Percentiles rank a stretch among this genome's conserved stretches.
Conservation (phyloP, 805 yeast species). For the Spathaspora sp. region DNA sequence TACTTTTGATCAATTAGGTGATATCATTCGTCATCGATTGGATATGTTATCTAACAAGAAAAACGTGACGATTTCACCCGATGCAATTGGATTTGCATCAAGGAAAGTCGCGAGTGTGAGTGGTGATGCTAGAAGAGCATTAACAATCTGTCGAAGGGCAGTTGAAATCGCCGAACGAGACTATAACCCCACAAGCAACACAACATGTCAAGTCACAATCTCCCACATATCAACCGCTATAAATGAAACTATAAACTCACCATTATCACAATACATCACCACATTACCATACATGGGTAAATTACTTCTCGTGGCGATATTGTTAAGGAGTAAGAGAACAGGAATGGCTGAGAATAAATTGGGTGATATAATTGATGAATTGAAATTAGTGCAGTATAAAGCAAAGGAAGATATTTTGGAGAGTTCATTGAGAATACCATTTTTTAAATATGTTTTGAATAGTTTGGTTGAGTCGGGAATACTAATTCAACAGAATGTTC, state of each 20-base stretch:
- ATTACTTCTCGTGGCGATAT: conserved; percentile 63
- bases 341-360: conserved; percentile 68
- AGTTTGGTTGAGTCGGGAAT: conserved; percentile 82
- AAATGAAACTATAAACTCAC: conserved; percentile 73
- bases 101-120: conserved; percentile 93
- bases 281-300: conserved; percentile 68
- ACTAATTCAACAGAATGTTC: conserved; percentile 60
- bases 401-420: conserved; percentile 16
- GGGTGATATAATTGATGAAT: conserved; percentile 79
- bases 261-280: conserved; percentile 55
- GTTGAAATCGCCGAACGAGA: conserved; percentile 80
- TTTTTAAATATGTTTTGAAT: conserved; percentile 56
- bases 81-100: conserved; percentile 88
- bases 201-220: conserved; percentile 59
- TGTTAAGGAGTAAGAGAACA: conserved; percentile 60
- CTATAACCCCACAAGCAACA: conserved; percentile 28
- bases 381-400: conserved; percentile 35
- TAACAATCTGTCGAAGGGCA: conserved; percentile 84
- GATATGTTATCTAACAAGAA: conserved; percentile 38
- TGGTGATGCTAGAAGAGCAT: conserved; percentile 94
- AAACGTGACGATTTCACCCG: conserved; percentile 50
- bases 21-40: conserved; percentile 70
- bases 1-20: conserved; percentile 70
- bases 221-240: conserved; percentile 77
- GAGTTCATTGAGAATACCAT: conserved; percentile 46